phyloP scores from a whole-genome alignment of 2,329 filamentous ascomycete genomes.

The Allantophomopsis cytisporea region DNA sequence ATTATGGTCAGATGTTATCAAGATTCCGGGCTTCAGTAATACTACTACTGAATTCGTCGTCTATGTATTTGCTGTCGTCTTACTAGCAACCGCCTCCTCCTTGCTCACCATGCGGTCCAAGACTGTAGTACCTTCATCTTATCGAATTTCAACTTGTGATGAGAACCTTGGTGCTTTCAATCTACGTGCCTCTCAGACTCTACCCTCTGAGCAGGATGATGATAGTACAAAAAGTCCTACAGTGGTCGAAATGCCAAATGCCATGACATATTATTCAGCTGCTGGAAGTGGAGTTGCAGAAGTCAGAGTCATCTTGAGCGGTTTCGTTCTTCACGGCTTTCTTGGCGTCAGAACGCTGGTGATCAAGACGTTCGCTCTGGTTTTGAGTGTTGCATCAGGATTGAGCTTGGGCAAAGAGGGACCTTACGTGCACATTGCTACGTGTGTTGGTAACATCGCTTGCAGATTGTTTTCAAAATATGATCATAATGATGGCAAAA shows the following conservation, averaged over 20 bases:
- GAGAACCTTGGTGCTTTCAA: constrained; percentile 72
- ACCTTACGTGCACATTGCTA: constrained; percentile 93
- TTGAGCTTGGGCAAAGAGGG: constrained; percentile 57
- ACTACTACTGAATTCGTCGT: constrained; percentile 64
- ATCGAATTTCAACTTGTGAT: constrained; percentile 77
- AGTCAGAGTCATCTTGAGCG: constrained; percentile 94
- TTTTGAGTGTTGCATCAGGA: constrained; percentile 84
- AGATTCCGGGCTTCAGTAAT: constrained; percentile 19
- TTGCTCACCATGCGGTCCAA: constrained; percentile 79
- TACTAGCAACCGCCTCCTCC: constrained; percentile 60
- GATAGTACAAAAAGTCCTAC: constrained; percentile 29
- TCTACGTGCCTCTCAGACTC: constrained; percentile 11
- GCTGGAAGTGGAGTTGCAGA: constrained; percentile 94
- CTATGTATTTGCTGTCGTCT: constrained; percentile 60
- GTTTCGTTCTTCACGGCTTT: constrained; percentile 93
- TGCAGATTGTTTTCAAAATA: constrained; percentile 94
- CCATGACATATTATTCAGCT: constrained; percentile 91
- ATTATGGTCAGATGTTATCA: constrained; percentile 38
- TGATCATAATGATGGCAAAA: constrained; percentile 84
- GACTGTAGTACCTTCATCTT: constrained; percentile 80
- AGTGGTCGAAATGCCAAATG: constrained; percentile 28
- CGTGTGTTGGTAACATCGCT: constrained; percentile 88
- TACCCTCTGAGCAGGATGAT: constrained; percentile 20
- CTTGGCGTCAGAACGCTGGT: constrained; percentile 77
- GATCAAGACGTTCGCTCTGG: constrained; percentile 70